Base-by-base conservation (phyloP, 2,329 filamentous ascomycete genomes). In the Metarhizium sp. region DNA sequence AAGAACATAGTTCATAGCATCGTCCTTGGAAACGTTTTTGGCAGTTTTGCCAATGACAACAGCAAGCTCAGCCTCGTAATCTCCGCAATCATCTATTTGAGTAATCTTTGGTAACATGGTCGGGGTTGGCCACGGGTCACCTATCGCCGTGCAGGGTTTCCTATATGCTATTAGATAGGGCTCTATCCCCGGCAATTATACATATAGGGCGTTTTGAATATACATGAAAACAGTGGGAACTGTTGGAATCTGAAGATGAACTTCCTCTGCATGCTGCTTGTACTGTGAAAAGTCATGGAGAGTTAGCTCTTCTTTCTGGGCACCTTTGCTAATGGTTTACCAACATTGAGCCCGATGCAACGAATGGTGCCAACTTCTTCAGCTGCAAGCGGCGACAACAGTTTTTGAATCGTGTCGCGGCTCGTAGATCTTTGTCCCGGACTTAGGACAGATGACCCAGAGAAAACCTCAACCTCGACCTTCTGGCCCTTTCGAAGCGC, bases 31-130 rank as follows among this genome's bases (percentile, higher is more conserved):
- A 10, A 84, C 79, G 59, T 85, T 80, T 72, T 74, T 66, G 67
- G 73, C 71, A 13, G 70, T 65, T 59, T 71, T 73, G 36, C 78
- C 78, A 47, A 85, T 76, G 13, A 84, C 72, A 34, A 83, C 74
- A 13, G 75, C 79, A 52, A 85, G 72, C 67, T 84, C 81, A 3
- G 78, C 77, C 65, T 84, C 79, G 64, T 81, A 82, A 67, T 84
- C 82, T 48, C 77, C 78, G 25, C 77, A 76, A 66, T 79, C 76
- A 53, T 79, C 75, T 14, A 68, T 64, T 58, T 80, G 73, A 2
- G 67, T 66, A 38, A 69, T 54, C 62, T 78, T 79, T 30, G 81
- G 80, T 49, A 85, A 73, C 40, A 76, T 63, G 0, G 75, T 78
- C 10, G 77, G 73, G 3, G 73, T 71, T 2, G 74, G 74, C 70